Evolutionary conservation across 805 yeast species (phyloP).

Genomic region (Nakazawaea wickerhamii): DNA sequence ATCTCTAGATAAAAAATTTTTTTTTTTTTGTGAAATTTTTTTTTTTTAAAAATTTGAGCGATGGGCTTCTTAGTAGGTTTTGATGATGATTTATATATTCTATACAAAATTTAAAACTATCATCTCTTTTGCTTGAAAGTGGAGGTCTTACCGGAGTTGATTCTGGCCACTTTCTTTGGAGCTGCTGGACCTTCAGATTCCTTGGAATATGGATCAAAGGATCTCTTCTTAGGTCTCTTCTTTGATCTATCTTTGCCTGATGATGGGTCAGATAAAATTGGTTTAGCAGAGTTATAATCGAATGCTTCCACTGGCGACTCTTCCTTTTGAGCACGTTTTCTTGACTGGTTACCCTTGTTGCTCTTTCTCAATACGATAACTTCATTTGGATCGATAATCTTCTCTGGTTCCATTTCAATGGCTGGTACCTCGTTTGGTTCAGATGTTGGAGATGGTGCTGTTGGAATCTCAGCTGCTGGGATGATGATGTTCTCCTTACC

Average conservation of each 20-base stretch:
- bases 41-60: no score
- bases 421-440: conserved; percentile 18
- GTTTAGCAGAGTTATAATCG: conserved; percentile 17
- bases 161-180: conserved; percentile 34
- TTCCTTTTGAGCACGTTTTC: conserved; percentile 19
- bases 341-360: conserved; percentile 15
- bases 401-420: conserved; percentile 18
- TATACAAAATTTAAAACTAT: no score
- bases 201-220: conserved; percentile 17
- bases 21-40: no score
- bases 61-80: neutral
- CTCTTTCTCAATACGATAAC: conserved; percentile 27
- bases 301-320: conserved; percentile 22
- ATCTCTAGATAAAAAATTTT: neutral
- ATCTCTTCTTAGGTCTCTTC: conserved; percentile 9
- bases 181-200: conserved; percentile 47
- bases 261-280: conserved; percentile 16
- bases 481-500: conserved; percentile 6
- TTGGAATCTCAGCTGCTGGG: conserved; percentile 4
- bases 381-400: conserved; percentile 25
- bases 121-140: conserved; percentile 23
- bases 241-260: conserved; percentile 4
- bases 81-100: no score
- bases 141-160: conserved; percentile 31
- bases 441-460: conserved; percentile 11